These are phyloP conservation scores for Rhynchosporium graminicola DNA, from an alignment of 2,329 filamentous ascomycete species.

Conservation along the genomic window DNA sequence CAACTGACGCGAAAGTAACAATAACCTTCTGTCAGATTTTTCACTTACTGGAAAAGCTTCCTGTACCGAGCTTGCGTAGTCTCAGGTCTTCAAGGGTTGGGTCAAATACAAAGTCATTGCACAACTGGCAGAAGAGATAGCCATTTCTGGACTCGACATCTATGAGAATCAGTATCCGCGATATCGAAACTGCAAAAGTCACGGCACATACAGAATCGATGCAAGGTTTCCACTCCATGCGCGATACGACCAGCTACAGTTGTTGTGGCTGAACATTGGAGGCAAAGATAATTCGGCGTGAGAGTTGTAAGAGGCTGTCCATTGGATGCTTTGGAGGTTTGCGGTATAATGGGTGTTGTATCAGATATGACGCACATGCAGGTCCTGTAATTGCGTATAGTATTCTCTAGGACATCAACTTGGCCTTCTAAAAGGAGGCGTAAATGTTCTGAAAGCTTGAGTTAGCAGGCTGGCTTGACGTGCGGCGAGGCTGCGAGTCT, in stretches of 20 bases:
- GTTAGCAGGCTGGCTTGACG: conserved; percentile 16
- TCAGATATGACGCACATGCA: conserved; percentile 72
- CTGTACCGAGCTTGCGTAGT: conserved; percentile 67
- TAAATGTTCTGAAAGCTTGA: conserved; percentile 63
- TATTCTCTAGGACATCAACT: conserved; percentile 62
- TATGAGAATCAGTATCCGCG: conserved; percentile 41
- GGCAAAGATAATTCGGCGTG: conserved; percentile 69
- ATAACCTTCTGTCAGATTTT: neutral
- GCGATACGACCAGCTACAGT: conserved; percentile 64
- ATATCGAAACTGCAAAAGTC: neutral
- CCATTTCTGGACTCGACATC: conserved; percentile 78
- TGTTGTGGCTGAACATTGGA: conserved; percentile 72
- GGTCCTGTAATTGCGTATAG: conserved; percentile 70
- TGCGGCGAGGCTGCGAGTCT: conserved; percentile 21
- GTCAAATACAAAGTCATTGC: conserved; percentile 81
- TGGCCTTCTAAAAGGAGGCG: conserved; percentile 62
- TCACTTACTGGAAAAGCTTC: conserved; percentile 61
- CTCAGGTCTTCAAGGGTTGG: conserved; percentile 76
- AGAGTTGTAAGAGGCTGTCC: conserved; percentile 60
- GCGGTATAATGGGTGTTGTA: conserved; percentile 61
- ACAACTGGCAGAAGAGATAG: conserved; percentile 77
- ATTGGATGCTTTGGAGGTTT: conserved; percentile 62
- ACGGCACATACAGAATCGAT: conserved; percentile 68
- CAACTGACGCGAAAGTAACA: conserved; percentile 4
- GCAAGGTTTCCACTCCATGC: conserved; percentile 68